Conservation (phyloP, 768 basidiomycete genomes). For the Amanita brunnescens region DNA sequence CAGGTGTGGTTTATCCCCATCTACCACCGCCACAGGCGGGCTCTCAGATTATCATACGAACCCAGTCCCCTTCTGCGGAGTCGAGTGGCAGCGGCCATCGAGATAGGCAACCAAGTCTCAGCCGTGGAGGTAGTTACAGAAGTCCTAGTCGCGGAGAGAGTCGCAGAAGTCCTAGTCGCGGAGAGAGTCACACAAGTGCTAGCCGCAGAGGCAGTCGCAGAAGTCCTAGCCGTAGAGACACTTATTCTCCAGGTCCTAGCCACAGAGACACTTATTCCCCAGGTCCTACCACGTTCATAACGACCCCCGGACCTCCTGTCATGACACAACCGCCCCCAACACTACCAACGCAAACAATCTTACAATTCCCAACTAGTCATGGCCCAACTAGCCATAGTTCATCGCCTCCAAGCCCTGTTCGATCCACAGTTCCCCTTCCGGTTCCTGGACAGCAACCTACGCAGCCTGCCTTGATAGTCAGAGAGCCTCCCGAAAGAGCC, state of each 20-base stretch:
- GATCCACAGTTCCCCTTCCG: background rate
- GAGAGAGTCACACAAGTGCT: background rate
- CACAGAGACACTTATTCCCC: background rate
- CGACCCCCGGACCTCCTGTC: background rate
- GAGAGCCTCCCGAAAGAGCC: background rate
- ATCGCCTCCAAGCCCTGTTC: background rate
- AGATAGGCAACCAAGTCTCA: too few relatives aligned
- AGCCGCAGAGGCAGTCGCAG: background rate
- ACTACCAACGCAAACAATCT: background rate
- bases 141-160: background rate
- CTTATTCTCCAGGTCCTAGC: background rate
- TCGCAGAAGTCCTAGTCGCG: background rate
- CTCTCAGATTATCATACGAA: background rate
- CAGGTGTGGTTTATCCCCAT: slow-evolving; percentile 9
- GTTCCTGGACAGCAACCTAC: background rate
- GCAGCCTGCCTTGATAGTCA: background rate
- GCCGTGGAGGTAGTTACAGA: background rate
- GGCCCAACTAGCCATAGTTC: too few relatives aligned
- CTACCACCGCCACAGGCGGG: background rate
- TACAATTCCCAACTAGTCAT: background rate
- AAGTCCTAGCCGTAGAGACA: background rate
- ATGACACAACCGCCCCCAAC: background rate
- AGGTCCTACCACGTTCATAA: background rate
- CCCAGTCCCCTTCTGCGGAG: background rate
- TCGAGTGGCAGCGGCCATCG: background rate